Percentiles rank a stretch among this genome's conserved stretches.
phyloP scores from a whole-genome alignment of 2,329 filamentous ascomycete species.

The Penicillium olsonii region DNA sequence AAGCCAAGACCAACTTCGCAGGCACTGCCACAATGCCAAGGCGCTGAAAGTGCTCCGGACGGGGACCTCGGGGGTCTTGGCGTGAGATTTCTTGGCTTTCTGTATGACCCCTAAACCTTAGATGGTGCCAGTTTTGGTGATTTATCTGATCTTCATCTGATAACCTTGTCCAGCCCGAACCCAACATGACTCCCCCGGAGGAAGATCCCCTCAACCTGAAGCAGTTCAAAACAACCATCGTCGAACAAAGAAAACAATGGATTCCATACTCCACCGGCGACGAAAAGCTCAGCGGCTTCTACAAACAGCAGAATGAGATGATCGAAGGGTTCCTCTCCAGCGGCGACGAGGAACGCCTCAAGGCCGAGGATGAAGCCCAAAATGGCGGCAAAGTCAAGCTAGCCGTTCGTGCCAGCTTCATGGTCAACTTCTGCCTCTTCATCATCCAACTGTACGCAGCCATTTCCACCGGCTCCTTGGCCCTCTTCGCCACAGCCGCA shows the following conservation, averaged over 20 bases:
- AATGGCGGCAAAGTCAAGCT: slow-evolving; percentile 13
- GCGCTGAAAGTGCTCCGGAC: background rate
- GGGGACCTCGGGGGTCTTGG: slow-evolving; percentile 1
- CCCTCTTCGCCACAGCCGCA: slow-evolving; percentile 11
- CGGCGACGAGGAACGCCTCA: slow-evolving; percentile 11
- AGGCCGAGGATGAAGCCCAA: slow-evolving; percentile 9
- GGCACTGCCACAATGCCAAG: slow-evolving; percentile 6
- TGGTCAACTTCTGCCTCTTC: slow-evolving; percentile 14
- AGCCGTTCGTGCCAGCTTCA: slow-evolving; percentile 11
- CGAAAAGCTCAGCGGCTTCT: slow-evolving; percentile 9
- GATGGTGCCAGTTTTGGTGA: background rate
- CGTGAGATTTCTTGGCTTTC: background rate
- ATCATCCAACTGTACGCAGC: slow-evolving; percentile 14
- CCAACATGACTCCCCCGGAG: slow-evolving; percentile 1
- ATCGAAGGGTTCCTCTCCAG: slow-evolving; percentile 11
- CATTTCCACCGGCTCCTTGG: slow-evolving; percentile 6
- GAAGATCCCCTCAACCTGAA: slow-evolving; percentile 6
- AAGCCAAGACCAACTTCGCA: background rate
- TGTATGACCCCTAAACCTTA: slow-evolving; percentile 1
- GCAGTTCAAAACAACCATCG: slow-evolving; percentile 5
- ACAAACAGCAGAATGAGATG: slow-evolving; percentile 14
- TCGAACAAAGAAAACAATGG: slow-evolving; percentile 2
- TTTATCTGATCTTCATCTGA: slow-evolving; percentile 7
- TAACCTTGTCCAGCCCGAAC: background rate
- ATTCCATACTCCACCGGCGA: background rate